Evolutionary conservation across 2,329 filamentous ascomycete genomes (phyloP).

Genomic region (Verticillium albo-atrum): DNA sequence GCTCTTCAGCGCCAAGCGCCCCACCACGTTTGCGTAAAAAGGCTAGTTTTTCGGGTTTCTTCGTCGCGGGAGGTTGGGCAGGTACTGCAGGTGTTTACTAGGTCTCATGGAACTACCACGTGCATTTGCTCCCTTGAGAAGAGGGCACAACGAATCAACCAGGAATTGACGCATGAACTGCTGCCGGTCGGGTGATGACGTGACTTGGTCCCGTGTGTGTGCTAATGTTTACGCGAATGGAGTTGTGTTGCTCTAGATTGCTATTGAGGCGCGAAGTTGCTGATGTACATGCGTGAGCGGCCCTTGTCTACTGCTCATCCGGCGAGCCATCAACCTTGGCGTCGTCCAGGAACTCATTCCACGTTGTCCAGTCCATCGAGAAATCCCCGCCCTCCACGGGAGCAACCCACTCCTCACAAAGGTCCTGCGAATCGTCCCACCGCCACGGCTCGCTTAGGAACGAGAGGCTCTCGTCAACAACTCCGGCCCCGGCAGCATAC

Average conservation of each 20-base stretch:
- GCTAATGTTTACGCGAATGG: no score
- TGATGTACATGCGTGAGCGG: background rate
- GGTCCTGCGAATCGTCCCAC: conserved; percentile 18
- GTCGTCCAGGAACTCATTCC: conserved; percentile 41
- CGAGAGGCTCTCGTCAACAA: background rate
- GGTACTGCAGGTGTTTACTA: conserved; percentile 58
- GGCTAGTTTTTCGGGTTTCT: conserved; percentile 35
- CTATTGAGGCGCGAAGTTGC: background rate
- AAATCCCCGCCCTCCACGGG: conserved; percentile 11
- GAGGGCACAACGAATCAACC: conserved; percentile 41
- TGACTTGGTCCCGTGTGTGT: background rate
- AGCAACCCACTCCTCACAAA: conserved; percentile 14
- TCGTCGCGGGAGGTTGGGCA: conserved; percentile 44
- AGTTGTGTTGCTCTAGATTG: background rate
- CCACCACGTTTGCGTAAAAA: conserved; percentile 91
- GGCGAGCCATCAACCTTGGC: conserved; percentile 28
- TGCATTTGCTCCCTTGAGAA: conserved; percentile 50
- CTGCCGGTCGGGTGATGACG: background rate
- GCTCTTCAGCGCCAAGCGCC: conserved; percentile 88
- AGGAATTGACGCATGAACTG: conserved; percentile 17
- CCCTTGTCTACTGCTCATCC: conserved; percentile 2
- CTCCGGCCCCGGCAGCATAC: background rate
- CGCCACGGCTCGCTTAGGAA: background rate
- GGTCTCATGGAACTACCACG: conserved; percentile 56
- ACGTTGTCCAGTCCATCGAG: conserved; percentile 30